Base-by-base conservation (phyloP, 2,329 filamentous ascomycete genomes). In the Aspergillus sclerotialis region DNA sequence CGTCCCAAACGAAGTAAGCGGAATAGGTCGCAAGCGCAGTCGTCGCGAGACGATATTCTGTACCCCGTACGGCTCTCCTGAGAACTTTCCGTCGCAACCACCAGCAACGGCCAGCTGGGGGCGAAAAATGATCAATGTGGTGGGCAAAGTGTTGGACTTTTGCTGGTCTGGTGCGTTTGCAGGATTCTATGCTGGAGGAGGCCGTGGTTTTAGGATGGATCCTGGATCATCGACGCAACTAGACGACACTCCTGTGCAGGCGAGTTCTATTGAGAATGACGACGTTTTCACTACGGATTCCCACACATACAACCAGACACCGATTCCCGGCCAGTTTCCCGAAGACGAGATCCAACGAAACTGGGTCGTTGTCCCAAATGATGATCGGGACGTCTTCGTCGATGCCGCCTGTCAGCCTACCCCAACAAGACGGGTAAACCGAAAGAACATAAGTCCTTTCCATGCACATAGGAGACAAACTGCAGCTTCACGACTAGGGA, bases 151-250 rank as follows among this genome's bases (percentile, higher is more conserved):
- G 0, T 88, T 86, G 75, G 76, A 88, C 46, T 92, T 94, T 50
- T 94, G 89, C 65, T 84, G 70, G 56, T 59, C 67, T 4, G 67
- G 56, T 15, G 76, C 83, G 0, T 93, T 95, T 52, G 74, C 75
- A 35, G 89, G 89, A 0, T 95, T 95, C 58, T 80, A 89, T 42
- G 87, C 89, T 9, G 90, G 89, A 6, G 86, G 83, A 3, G 90
- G 89, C 7, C 70, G 69, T 39, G 79, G 78, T 16, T 94, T 89
- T 52, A 66, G 73, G 5, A 64, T 85, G 46, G 56, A 68, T 16
- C 39, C 55, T 32, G 53, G 43, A 28, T 36, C 40, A 21, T 32
- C 39, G 33, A 32, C 40, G 17, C 42, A 40, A 7, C 38, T 50
- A 4, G 45, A 52, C 27, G 33, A 53, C 31, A 56, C 15, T 36